phyloP scores from a whole-genome alignment of 2,329 filamentous ascomycete genomes.

The Aureobasidium musti region DNA sequence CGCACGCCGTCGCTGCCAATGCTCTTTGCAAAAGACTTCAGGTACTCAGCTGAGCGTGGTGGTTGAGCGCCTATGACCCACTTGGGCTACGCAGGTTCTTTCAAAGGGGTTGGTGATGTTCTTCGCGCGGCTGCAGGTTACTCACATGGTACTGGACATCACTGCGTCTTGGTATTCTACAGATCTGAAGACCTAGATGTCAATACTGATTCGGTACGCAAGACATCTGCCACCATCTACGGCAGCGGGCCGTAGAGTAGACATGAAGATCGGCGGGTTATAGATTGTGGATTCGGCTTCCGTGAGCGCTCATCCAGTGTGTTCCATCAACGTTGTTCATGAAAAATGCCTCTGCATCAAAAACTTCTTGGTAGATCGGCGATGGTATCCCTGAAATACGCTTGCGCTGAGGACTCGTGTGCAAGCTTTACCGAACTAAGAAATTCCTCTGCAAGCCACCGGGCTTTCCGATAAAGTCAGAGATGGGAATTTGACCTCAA shows the following conservation, averaged over 20 bases:
- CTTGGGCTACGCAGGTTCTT: not conserved
- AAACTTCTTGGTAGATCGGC: not conserved
- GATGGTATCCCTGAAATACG: slow-evolving; percentile 18
- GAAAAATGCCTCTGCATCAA: not conserved
- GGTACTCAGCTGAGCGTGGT: slow-evolving; percentile 5
- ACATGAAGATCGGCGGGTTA: not conserved
- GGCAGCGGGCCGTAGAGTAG: slow-evolving; percentile 10
- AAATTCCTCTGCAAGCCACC: slow-evolving; percentile 14
- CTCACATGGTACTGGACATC: not conserved
- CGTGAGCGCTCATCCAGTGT: not conserved
- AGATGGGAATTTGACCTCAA: not conserved
- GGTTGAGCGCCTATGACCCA: slow-evolving; percentile 18
- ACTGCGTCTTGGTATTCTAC: not conserved
- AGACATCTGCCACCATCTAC: slow-evolving; percentile 17
- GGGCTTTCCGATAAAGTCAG: slow-evolving; percentile 15
- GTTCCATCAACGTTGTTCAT: slow-evolving; percentile 1
- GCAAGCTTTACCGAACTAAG: slow-evolving; percentile 8
- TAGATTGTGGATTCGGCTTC: not conserved
- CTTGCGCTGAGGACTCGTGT: not conserved
- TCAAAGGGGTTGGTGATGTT: not conserved
- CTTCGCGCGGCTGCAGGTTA: not conserved
- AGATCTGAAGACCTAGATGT: not conserved
- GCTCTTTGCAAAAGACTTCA: not conserved
- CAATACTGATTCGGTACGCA: not conserved
- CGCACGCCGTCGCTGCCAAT: not conserved